A percentile compares a stretch with the other conserved stretches of the same genome.
Evolutionary conservation across 768 basidiomycete genomes (phyloP).

Genomic region (Tricholoma furcatifolium): DNA sequence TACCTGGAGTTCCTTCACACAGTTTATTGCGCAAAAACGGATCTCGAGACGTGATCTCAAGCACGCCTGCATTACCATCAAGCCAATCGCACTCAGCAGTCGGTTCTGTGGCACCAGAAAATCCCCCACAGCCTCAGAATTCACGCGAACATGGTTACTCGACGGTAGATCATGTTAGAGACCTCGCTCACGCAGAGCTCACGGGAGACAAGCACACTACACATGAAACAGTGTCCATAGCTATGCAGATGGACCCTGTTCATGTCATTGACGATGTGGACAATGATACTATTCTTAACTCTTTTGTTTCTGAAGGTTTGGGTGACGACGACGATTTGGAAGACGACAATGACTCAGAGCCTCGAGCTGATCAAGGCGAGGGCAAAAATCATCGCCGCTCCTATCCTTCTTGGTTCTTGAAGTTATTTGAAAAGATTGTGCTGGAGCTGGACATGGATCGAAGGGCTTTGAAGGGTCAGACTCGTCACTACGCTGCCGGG

Average conservation of each 20-base stretch:
- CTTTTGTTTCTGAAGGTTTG: not conserved
- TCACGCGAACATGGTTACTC: no score
- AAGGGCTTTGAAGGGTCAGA: not conserved
- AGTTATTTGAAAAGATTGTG: not conserved
- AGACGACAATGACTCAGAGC: not conserved
- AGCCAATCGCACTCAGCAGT: no score
- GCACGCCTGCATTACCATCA: no score
- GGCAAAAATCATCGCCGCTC: not conserved
- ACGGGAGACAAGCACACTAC: no score
- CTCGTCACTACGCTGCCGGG: not conserved
- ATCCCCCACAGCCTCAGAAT: no score
- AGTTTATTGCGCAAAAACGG: no score
- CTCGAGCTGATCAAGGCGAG: not conserved
- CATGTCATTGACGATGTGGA: not conserved
- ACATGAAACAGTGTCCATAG: no score
- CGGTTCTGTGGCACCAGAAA: no score
- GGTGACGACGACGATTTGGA: not conserved
- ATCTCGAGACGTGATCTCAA: no score
- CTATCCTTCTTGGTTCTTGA: not conserved
- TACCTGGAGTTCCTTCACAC: not conserved
- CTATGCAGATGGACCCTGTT: not conserved
- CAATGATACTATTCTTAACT: not conserved
- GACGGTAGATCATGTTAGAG: no score
- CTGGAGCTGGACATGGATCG: not conserved
- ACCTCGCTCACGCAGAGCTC: no score